Conservation (phyloP, 129 eudicot genomes). For the Lonicera japonica region DNA sequence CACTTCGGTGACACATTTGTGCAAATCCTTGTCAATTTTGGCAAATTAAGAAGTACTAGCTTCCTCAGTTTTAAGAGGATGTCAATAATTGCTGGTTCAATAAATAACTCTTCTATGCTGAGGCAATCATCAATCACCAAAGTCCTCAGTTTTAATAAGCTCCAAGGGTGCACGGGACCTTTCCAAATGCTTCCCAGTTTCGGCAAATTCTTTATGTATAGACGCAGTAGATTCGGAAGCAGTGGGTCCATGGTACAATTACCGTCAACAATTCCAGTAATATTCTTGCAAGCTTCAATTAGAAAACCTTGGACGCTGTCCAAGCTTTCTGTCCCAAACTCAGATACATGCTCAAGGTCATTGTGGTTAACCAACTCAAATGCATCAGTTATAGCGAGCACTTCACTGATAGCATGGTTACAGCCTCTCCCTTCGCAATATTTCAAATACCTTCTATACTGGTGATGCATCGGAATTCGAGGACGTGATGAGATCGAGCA, state of each 20-base stretch:
- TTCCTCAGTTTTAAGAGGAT: constrained; percentile 18
- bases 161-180: constrained; percentile 6
- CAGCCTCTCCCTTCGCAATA: constrained; percentile 15
- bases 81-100: not conserved
- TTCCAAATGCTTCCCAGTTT: constrained; percentile 9
- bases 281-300: constrained; percentile 15
- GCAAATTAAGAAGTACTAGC: not conserved
- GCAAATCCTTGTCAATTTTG: too few species aligned
- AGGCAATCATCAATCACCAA: constrained; percentile 10
- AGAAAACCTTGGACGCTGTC: constrained; percentile 26
- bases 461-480: constrained; percentile 8
- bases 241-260: not conserved
- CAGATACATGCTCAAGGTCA: constrained; percentile 17
- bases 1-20: too few species aligned
- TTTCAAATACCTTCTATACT: constrained; percentile 6
- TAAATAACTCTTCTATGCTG: constrained; percentile 13
- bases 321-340: constrained; percentile 13
- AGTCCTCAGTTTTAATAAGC: constrained; percentile 16
- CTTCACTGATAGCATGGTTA: not conserved
- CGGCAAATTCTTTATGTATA: constrained; percentile 20
- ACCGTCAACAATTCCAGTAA: constrained; percentile 11
- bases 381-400: constrained; percentile 18
- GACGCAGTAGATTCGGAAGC: constrained; percentile 17
- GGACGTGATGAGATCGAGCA: constrained; percentile 19
- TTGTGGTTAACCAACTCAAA: constrained; percentile 23